Evolutionary conservation across 306 rosid species (phyloP).

Genomic region (Pterocarpus macrocarpus): DNA sequence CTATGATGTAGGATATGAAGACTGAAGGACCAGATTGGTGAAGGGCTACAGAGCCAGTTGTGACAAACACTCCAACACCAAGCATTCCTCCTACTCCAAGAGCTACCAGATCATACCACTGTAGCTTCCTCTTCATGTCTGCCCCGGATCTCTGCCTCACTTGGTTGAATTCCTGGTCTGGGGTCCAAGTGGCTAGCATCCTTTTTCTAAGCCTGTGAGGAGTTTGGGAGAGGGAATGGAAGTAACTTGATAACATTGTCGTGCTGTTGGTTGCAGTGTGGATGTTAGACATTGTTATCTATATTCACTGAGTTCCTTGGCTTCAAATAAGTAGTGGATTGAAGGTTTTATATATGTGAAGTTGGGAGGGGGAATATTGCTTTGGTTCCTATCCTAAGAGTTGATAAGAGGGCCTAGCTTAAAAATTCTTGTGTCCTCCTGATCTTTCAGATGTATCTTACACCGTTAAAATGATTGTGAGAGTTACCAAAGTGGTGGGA

Average conservation of each 20-base stretch:
- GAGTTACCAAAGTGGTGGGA: too few relatives aligned
- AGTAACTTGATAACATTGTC: constrained; percentile 62
- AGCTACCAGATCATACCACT: constrained; percentile 83
- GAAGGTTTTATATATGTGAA: constrained; percentile 65
- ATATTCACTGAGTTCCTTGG: constrained; percentile 42
- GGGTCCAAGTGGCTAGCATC: constrained; percentile 96
- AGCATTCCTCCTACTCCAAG: constrained; percentile 99
- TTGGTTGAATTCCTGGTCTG: constrained; percentile 88
- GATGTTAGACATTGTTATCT: constrained; percentile 49
- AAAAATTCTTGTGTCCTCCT: too few relatives aligned
- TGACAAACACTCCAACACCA: constrained; percentile 93
- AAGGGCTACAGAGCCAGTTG: constrained; percentile 83
- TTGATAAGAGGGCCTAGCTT: constrained; percentile 35
- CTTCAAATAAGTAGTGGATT: constrained; percentile 48
- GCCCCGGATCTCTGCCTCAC: constrained; percentile 92
- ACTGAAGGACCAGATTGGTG: constrained; percentile 80
- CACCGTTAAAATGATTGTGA: too few relatives aligned
- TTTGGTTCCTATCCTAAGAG: constrained; percentile 22
- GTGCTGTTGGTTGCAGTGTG: constrained; percentile 45
- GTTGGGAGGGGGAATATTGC: constrained; percentile 54
- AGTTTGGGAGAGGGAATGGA: constrained; percentile 79
- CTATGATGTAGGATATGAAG: constrained; percentile 84
- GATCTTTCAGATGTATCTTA: too few relatives aligned
- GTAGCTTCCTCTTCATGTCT: constrained; percentile 87
- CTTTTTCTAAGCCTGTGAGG: constrained; percentile 83